Evolutionary conservation across 306 rosid species (phyloP).

Genomic region (Begonia peltatifolia): DNA sequence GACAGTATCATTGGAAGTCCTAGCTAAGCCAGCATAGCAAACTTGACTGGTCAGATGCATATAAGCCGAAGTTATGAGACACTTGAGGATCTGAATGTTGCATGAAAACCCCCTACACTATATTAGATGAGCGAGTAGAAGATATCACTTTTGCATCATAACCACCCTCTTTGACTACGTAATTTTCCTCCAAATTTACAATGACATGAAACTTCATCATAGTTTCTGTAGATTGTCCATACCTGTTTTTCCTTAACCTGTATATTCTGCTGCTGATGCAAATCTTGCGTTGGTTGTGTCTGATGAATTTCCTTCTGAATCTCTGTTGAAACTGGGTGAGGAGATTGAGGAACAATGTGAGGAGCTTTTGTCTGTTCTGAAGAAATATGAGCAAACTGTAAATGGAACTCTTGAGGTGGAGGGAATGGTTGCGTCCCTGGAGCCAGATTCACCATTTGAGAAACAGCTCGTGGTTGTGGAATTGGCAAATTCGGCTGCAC

Average conservation of each 20-base stretch:
- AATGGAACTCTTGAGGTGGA: conserved; percentile 25
- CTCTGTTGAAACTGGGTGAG: conserved; percentile 30
- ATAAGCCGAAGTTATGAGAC: too few species aligned
- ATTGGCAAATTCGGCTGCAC: conserved; percentile 24
- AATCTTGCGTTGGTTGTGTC: conserved; percentile 24
- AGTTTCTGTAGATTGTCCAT: conserved; percentile 8
- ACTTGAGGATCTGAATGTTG: too few species aligned
- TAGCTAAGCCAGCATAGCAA: too few species aligned
- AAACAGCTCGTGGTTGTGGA: conserved; percentile 33
- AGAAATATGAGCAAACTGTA: conserved; percentile 35
- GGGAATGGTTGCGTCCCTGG: conserved; percentile 35
- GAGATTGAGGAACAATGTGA: conserved; percentile 21
- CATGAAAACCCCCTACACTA: too few species aligned
- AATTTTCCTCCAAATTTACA: too few species aligned
- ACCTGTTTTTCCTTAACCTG: conserved; percentile 40
- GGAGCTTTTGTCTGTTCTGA: conserved; percentile 26
- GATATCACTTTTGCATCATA: too few species aligned
- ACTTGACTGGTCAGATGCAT: too few species aligned
- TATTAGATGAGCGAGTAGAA: too few species aligned
- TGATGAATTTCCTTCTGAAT: conserved; percentile 36
- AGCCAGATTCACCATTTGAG: conserved; percentile 44
- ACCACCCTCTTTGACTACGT: too few species aligned
- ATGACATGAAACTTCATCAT: not conserved
- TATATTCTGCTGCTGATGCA: conserved; percentile 42
- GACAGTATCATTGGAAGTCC: too few species aligned